phyloP scores from a whole-genome alignment of 2,329 filamentous ascomycete genomes.

The Exophiala aquamarina region DNA sequence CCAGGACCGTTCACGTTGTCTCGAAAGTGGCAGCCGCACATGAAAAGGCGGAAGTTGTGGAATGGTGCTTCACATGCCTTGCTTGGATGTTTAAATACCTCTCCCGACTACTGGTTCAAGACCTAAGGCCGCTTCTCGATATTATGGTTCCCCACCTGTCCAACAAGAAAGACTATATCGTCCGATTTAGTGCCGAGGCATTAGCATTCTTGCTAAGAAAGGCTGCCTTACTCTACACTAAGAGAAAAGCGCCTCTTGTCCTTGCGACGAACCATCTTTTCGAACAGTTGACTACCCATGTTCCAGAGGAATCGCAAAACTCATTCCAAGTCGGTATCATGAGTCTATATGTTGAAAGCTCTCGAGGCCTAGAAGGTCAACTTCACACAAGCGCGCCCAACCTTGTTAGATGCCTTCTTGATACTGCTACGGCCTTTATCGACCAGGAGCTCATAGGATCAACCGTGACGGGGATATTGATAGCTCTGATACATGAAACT shows the following conservation, averaged over 20 bases:
- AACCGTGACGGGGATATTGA: constrained; percentile 68
- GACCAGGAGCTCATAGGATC: constrained; percentile 49
- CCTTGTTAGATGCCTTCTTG: constrained; percentile 53
- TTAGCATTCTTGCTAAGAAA: constrained; percentile 93
- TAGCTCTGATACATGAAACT: constrained; percentile 80
- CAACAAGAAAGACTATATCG: constrained; percentile 80
- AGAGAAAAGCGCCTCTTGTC: constrained; percentile 67
- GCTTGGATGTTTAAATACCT: constrained; percentile 98
- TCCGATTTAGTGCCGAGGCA: constrained; percentile 89
- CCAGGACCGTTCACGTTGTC: constrained; percentile 71
- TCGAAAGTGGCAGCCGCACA: constrained; percentile 75
- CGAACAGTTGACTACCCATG: constrained; percentile 50
- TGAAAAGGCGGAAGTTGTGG: constrained; percentile 82
- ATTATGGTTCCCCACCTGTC: constrained; percentile 78
- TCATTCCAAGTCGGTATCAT: constrained; percentile 84
- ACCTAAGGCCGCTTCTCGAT: constrained; percentile 80
- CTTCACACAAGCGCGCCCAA: constrained; percentile 59
- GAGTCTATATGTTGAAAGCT: constrained; percentile 85
- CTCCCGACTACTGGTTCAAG: constrained; percentile 79
- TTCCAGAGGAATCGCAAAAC: not conserved
- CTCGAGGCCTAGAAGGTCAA: constrained; percentile 60
- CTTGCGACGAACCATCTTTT: constrained; percentile 71
- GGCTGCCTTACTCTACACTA: constrained; percentile 73
- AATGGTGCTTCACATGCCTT: constrained; percentile 93
- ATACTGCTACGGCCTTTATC: constrained; percentile 39